Base-by-base conservation (phyloP, 2,329 filamentous ascomycete species). In the Botryotinia narcissicola region DNA sequence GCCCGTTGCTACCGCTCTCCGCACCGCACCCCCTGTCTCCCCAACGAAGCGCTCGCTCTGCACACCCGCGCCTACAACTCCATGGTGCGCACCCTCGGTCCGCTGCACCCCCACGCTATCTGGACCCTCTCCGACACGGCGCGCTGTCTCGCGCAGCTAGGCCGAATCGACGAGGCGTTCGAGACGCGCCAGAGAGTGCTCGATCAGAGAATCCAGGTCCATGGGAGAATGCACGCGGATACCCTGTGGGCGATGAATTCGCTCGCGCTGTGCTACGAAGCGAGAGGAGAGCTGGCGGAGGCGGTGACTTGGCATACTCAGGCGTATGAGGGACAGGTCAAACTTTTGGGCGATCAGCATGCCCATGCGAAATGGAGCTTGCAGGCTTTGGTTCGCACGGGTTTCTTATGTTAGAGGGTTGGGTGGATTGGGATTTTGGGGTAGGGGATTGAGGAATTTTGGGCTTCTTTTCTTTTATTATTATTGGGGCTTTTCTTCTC, bases 241-340 rank as follows among this genome's bases (percentile, higher is more conserved):
- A 72, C 71, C 1, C 22, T 72, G 63, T 69, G 71, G 71, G 71
- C 71, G 42, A 72, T 72, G 71, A 68, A 68, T 37, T 68, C 62
- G 54, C n/a, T 72, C 1, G 71, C 37, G 5, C 29, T 68, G 32
- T 54, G 48, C 22, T 51, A n/a, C 6, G 71, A 72, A 42, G 48
- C 29, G 0, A 46, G 22, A 32, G 71, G 63, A 2, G 42, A 59
- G 3, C 29, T 72, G 71, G 14, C 9, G 0, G 63, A 69, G 7
- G 71, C 71, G 32, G 32, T 8, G 4, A 40, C 5, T 18, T 72
- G 61, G 29, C 71, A 72, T 42, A 29, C 22, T 3, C 8, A 40
- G 29, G 62, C 71, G 32, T 60, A 40, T 60, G 62, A 68, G 51
- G 62, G 62, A 7, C 71, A 72, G 54, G 40, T 69, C 3, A 20